A percentile compares a stretch with the other conserved stretches of the same genome.
Evolutionary conservation across 2,329 filamentous ascomycete genomes (phyloP).

Genomic region (Boeremia lycopersici): DNA sequence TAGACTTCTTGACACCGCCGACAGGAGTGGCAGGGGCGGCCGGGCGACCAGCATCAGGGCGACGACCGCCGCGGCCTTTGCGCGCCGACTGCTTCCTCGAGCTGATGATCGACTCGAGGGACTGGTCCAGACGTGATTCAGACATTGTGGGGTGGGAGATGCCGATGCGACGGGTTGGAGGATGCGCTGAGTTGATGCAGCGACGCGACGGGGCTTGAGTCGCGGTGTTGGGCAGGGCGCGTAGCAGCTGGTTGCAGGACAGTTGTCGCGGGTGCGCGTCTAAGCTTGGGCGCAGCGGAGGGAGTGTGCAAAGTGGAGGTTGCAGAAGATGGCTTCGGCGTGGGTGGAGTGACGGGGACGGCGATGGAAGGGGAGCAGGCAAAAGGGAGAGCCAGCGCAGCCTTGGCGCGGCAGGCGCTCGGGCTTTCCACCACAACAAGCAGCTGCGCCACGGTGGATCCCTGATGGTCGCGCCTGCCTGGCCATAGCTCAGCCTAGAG

Average conservation of each 20-base stretch:
- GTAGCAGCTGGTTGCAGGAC: conserved; percentile 18
- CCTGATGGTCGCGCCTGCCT: conserved; percentile 22
- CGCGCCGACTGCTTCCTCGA: conserved; percentile 65
- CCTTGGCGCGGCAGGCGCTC: background rate
- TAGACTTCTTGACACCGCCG: conserved; percentile 84
- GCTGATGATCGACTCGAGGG: conserved; percentile 95
- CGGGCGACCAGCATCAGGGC: conserved; percentile 55
- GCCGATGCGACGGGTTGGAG: conserved; percentile 2
- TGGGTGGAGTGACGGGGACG: conserved; percentile 16
- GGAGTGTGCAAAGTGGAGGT: conserved; percentile 15
- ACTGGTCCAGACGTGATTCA: conserved; percentile 86
- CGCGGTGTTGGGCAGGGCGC: conserved; percentile 29
- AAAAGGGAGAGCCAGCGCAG: conserved; percentile 21
- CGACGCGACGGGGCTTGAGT: conserved; percentile 21
- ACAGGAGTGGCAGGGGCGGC: conserved; percentile 70
- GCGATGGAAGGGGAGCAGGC: conserved; percentile 17
- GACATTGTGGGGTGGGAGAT: conserved; percentile 29
- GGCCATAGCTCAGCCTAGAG: conserved; percentile 17
- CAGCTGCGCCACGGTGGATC: conserved; percentile 11
- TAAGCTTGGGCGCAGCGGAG: conserved; percentile 14
- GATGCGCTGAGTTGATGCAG: conserved; percentile 21
- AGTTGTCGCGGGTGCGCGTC: conserved; percentile 24
- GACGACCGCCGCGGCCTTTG: conserved; percentile 55
- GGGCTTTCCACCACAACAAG: conserved; percentile 2
- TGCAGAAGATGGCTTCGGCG: conserved; percentile 14